Percentiles rank a stretch among this genome's conserved stretches.
These are phyloP conservation scores for Colletotrichum sp. DNA, from an alignment of 2,329 filamentous ascomycete species.

Conservation along the genomic window DNA sequence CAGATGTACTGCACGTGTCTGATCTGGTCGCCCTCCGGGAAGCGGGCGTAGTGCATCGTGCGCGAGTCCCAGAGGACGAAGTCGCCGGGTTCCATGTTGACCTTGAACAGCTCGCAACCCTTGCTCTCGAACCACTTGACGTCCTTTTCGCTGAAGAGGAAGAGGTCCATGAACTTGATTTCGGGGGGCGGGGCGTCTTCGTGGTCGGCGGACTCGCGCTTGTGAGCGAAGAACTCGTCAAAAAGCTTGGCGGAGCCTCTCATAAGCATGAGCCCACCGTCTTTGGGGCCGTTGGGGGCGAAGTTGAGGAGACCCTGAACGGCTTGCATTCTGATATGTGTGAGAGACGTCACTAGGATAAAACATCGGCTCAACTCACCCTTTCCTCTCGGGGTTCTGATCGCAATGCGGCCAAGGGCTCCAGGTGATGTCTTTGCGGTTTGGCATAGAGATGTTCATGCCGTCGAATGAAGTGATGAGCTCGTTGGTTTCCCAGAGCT, in stretches of 20 bases:
- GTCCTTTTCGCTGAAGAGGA: constrained; percentile 45
- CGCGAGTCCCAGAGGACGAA: constrained; percentile 40
- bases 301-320: constrained; percentile 51
- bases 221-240: constrained; percentile 48
- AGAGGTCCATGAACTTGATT: constrained; percentile 41
- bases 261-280: constrained; percentile 51
- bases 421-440: constrained; percentile 40
- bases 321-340: constrained; percentile 26
- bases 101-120: constrained; percentile 21
- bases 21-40: constrained; percentile 39
- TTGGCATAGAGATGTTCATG: constrained; percentile 47
- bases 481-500: constrained; percentile 41
- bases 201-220: constrained; percentile 29
- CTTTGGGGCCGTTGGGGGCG: constrained; percentile 46
- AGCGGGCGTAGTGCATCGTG: constrained; percentile 25
- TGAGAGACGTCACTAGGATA: not conserved
- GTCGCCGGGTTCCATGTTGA: constrained; percentile 25
- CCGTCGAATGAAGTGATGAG: constrained; percentile 31
- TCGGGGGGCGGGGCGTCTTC: constrained; percentile 35
- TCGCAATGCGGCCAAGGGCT: constrained; percentile 51
- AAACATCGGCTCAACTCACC: constrained; percentile 24
- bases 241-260: constrained; percentile 44
- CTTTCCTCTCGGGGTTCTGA: constrained; percentile 44
- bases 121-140: constrained; percentile 24
- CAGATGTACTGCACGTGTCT: constrained; percentile 41